phyloP scores from a whole-genome alignment of 345 rosid genomes.

The Eucalyptus cloeziana region DNA sequence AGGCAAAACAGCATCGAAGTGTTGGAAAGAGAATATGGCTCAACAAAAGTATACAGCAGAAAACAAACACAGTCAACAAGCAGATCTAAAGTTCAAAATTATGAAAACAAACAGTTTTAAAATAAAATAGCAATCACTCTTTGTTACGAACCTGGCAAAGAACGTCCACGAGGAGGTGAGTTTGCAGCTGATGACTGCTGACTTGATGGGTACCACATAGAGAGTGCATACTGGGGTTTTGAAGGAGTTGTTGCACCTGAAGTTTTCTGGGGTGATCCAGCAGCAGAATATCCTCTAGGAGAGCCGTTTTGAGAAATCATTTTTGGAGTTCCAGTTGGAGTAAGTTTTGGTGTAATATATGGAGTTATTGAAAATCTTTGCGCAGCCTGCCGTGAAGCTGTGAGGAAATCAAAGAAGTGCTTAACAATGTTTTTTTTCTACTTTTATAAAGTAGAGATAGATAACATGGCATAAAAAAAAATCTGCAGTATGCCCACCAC shows the following conservation, averaged over 20 bases:
- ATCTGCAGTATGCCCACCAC: not conserved
- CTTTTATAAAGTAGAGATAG: not conserved
- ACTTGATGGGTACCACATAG: conserved; percentile 86
- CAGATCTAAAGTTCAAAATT: not conserved
- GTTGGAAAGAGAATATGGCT: not conserved
- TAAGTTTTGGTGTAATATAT: conserved; percentile 68
- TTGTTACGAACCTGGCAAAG: conserved; percentile 50
- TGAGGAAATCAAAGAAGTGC: not conserved
- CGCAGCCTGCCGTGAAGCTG: conserved; percentile 40
- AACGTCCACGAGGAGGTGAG: conserved; percentile 75
- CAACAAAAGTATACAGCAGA: not conserved
- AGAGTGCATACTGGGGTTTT: conserved; percentile 36
- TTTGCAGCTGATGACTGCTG: conserved; percentile 85
- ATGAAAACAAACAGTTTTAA: not conserved
- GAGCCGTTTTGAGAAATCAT: conserved; percentile 47
- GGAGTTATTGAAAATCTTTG: conserved; percentile 67
- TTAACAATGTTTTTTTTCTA: not conserved
- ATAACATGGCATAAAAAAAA: not conserved
- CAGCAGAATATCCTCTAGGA: conserved; percentile 61
- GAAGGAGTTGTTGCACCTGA: conserved; percentile 67
- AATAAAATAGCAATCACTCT: not conserved
- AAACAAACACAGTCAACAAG: not conserved
- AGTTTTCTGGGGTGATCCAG: conserved; percentile 51
- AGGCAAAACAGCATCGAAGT: not conserved
- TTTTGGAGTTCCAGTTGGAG: conserved; percentile 82